Base-by-base conservation (phyloP, 257 asterid genomes). In the Buddleja alternifolia region DNA sequence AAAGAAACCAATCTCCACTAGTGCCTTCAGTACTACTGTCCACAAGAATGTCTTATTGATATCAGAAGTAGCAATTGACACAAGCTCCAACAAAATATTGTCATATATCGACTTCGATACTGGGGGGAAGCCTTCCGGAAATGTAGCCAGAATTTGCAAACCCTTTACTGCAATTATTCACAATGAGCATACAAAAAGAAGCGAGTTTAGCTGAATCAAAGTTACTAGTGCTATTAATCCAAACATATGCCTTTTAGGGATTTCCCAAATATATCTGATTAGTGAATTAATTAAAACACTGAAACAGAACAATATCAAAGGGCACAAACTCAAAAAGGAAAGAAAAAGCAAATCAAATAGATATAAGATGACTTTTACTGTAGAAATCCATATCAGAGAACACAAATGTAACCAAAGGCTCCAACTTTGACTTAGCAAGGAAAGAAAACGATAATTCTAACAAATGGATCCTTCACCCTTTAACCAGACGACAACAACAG, bases 141-240 rank as follows among this genome's bases (percentile, higher is more conserved):
- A 89, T 52, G 90, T 86, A 42, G 92, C 95, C 84, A 94, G 75
- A 72, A 77, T 80, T 78, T 87, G 83, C 87, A 94, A 83, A 75
- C 97, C 97, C 80, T 77, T 86, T 24, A 88, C 99, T 93, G 86
- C 86, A 87, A 63, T 74, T 66, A 56, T 44, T 34, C 73, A 73
- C 20, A 50, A 61, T 50, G 23, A 62, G 57, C 63, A 73, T 46
- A 23, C 47, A 41, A 58, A 14, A 29, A 68, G 60, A 63, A 57
- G 19, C 72, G 58, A 72, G 70, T 39, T 74, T 67, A 67, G 55
- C 56, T 55, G 37, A 48, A 63, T 11, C 15, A 59, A 19, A 48
- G 39, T 20, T 63, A 44, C 45, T 36, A 24, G 55, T 60, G 21
- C 44, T 44, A 41, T 5, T 56, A 60, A 42, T 36, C 50, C 32